phyloP scores from a whole-genome alignment of 2,329 filamentous ascomycete genomes.

The Fonsecaea multimorphosa region DNA sequence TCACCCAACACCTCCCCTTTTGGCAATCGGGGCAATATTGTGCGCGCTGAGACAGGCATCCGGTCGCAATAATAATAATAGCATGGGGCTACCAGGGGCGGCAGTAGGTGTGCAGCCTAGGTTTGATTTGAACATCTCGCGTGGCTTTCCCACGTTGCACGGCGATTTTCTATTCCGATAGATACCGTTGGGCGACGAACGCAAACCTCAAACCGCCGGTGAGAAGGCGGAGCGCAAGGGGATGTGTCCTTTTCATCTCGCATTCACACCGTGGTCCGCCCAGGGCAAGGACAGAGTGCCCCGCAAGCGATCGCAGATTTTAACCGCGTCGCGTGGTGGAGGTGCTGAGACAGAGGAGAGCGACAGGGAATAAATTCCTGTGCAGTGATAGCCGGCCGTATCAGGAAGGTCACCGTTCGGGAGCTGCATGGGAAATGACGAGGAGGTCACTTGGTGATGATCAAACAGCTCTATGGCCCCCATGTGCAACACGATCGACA shows the following conservation, averaged over 20 bases:
- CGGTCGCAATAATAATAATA: not conserved
- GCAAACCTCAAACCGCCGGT: constrained; percentile 21
- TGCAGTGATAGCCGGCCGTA: constrained; percentile 6
- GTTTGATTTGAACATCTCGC: not conserved
- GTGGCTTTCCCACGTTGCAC: constrained; percentile 6
- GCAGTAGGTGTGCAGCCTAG: not conserved
- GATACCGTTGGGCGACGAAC: not conserved
- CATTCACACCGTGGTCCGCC: constrained; percentile 11
- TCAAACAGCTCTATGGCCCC: constrained; percentile 29
- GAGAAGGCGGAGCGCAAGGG: constrained; percentile 11
- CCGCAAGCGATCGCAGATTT: constrained; percentile 5
- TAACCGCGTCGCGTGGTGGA: not conserved
- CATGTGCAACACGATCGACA: constrained; percentile 35
- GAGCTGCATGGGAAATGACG: constrained; percentile 30
- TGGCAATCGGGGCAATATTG: not conserved
- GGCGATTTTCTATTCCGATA: constrained; percentile 3
- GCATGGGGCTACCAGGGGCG: not conserved
- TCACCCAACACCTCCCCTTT: not conserved
- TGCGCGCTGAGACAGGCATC: constrained; percentile 1
- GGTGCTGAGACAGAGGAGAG: not conserved
- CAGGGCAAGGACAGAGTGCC: not conserved
- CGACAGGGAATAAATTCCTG: constrained; percentile 5
- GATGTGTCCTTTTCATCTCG: constrained; percentile 30
- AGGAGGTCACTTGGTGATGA: constrained; percentile 24
- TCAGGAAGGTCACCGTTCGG: constrained; percentile 17